Evolutionary conservation across 257 asterid species (phyloP).

Genomic region (Nyctanthes arbortristis): DNA sequence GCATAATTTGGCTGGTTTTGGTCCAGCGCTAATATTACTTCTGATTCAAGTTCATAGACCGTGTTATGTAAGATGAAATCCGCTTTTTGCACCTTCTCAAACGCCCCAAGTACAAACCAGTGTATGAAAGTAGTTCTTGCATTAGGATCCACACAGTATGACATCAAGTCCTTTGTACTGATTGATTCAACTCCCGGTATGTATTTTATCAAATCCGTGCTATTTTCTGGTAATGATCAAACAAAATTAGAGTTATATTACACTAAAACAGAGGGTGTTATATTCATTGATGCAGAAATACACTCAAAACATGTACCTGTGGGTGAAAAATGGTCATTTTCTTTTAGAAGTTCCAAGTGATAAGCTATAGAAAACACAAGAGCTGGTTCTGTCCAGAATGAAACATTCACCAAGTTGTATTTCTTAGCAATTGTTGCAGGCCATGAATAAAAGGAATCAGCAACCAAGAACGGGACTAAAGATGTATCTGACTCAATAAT

Average conservation of each 20-base stretch:
- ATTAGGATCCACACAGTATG: slow-evolving; percentile 38
- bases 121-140: slow-evolving; percentile 28
- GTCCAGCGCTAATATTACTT: slow-evolving; percentile 37
- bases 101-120: slow-evolving; percentile 38
- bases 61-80: slow-evolving; percentile 65
- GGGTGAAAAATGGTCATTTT: no score
- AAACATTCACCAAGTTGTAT: slow-evolving; percentile 27
- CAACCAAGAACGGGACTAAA: slow-evolving; percentile 24
- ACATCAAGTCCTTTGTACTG: slow-evolving; percentile 54
- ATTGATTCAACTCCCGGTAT: slow-evolving; percentile 61
- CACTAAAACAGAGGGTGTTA: no score
- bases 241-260: no score
- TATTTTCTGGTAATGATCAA: slow-evolving; percentile 12
- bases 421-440: slow-evolving; percentile 23
- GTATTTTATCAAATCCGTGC: slow-evolving; percentile 44
- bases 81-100: slow-evolving; percentile 41
- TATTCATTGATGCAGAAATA: no score
- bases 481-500: slow-evolving; percentile 16
- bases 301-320: no score
- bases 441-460: slow-evolving; percentile 32
- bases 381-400: no score
- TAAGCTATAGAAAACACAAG: slow-evolving; percentile 29
- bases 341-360: slow-evolving; percentile 21
- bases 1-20: slow-evolving; percentile 45
- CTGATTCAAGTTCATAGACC: slow-evolving; percentile 53